Evolutionary conservation across 805 yeast genomes (phyloP), one percentile per base, ranked within the genome.

Genomic region (Candida koratica): DNA sequence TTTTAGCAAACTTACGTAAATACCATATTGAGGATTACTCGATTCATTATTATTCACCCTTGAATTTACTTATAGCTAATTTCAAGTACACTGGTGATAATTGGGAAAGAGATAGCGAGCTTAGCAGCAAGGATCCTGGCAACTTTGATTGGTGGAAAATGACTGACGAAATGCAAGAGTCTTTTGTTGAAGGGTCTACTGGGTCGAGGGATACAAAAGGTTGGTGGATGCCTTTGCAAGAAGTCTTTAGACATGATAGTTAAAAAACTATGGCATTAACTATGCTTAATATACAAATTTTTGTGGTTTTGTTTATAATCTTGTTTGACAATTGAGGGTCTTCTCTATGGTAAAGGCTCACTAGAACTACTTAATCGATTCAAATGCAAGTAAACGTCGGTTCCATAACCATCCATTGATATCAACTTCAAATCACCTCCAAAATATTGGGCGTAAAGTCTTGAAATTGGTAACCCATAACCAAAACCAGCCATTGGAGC

Each of bases 401-500:
- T 87, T 11, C 96, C 96, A 52, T 87, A 85, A 6, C 95, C 95
- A 59, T 87, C 96, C 95, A 88, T 85, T 22, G 87, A 77, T 38
- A 86, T 87, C 51, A 88, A 69, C 53, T 82, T 83, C 57, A 87
- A 71, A 51, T 88, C 96, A 3, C 95, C 95, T 5, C 95, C 95
- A 54, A 88, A 87, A 56, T 87, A 87, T 44, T 89, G 79, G 2
- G 96, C 89, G 48, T 88, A 88, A 25, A 87, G 68, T 40, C 96
- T 62, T 32, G 93, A 81, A 37, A 88, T 79, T 1, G 96, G 95
- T 48, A 87, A 68, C 0, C 96, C 96, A 52, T 87, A 89, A 18
- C 96, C 96, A 47, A 84, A 82, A 0, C 96, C 96, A 34, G 95
- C 95, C 84, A 87, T 82, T 40, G 96, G 96, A 1, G 95, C 95